Base-by-base conservation (phyloP, 2,329 filamentous ascomycete genomes). In the Fusarium sp. region DNA sequence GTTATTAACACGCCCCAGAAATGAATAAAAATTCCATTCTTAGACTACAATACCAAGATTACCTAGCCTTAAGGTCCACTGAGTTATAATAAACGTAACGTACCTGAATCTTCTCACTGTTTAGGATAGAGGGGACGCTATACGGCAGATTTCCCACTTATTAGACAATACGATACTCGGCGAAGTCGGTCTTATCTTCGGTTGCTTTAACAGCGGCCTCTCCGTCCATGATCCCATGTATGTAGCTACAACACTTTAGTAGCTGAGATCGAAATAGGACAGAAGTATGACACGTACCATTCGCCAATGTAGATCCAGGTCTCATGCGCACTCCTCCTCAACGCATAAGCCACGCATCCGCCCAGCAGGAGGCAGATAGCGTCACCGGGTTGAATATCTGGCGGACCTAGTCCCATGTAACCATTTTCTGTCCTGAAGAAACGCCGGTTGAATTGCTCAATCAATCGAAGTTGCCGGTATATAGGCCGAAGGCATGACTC, bases 401-500 rank as follows among this genome's bases (percentile, higher is more conserved):
- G 54, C 15, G 62, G 46, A 0, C 53, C 62, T 3, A 68, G 46
- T 6, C 65, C 65, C 9, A 68, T 43, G 1, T 54, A 60, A 9
- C 62, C 65, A 2, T 38, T 15, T 5, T n/a, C 21, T 8, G 62
- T 67, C 2, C 23, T 15, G 16, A 67, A 49, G 6, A 67, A 54
- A 4, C 65, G 47, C 4, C 62, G 46, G 6, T 59, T 60, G 9
- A 67, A 67, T 9, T 68, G 62, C 18, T 68, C 65, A 19, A 68
- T 54, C 5, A 67, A 16, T 4, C 62, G 44, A 25, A 68, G 40
- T 16, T 60, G 54, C 8, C 47, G 21, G 19, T 68, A 67, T 21
- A 32, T 21, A 18, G 54, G 63, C 5, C 28, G 16, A 23, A 67
- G 16, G 8, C 62, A 68, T 7, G 62, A 28, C 9, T 28, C 19